These are phyloP conservation scores for Spergularia bocconei DNA, from an alignment of 148 eudicot species.

Conservation along the genomic window DNA sequence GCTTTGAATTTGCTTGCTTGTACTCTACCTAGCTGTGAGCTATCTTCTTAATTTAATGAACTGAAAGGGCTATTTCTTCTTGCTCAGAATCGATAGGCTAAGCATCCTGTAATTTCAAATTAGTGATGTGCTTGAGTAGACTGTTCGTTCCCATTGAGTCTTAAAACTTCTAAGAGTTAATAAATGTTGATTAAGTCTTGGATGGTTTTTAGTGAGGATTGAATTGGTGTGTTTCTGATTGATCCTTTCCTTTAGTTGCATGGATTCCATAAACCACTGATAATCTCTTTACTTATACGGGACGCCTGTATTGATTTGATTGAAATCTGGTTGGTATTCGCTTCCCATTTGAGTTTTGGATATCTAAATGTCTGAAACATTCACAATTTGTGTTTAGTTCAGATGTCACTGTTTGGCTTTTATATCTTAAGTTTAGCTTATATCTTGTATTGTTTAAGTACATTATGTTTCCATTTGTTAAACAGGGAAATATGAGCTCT, in stretches of 20 bases:
- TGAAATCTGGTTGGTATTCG: background rate
- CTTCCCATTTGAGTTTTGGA: background rate
- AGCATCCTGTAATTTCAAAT: background rate
- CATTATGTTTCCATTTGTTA: constrained; percentile 7
- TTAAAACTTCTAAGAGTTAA: background rate
- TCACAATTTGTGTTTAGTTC: background rate
- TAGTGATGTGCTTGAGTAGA: background rate
- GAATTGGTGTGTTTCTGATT: background rate
- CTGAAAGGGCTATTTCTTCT: background rate
- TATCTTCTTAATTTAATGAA: background rate
- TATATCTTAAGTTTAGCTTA: background rate
- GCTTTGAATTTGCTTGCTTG: background rate
- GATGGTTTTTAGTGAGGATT: background rate
- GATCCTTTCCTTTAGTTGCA: background rate
- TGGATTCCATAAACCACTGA: background rate
- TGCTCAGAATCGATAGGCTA: background rate
- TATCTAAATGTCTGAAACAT: background rate
- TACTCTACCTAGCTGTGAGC: background rate
- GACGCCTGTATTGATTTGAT: background rate
- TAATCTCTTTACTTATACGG: background rate
- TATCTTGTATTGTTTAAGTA: constrained; percentile 5
- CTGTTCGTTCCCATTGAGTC: background rate
- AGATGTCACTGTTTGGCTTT: background rate
- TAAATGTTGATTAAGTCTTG: background rate
- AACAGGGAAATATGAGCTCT: constrained; percentile 38